phyloP scores from a whole-genome alignment of 1,139 yeast species.

The Zygoascus hellenicus region DNA sequence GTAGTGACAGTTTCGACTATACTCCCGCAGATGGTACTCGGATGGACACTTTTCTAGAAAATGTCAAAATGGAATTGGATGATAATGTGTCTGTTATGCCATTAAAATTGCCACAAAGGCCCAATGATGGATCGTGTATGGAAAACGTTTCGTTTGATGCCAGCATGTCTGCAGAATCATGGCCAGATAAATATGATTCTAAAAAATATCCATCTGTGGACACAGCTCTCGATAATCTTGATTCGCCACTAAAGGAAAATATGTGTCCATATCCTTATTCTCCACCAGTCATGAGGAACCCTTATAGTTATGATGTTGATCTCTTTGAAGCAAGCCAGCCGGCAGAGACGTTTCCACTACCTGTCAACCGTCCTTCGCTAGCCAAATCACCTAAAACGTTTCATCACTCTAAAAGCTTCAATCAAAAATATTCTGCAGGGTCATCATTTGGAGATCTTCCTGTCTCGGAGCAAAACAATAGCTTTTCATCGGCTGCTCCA shows the following conservation, averaged over 20 bases:
- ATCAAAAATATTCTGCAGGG: not conserved
- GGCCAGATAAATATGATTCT: not conserved
- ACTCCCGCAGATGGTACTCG: not conserved
- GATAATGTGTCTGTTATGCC: too few relatives aligned
- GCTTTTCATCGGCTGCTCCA: too few relatives aligned
- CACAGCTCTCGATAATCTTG: not conserved
- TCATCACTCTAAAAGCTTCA: not conserved
- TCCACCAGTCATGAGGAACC: not conserved
- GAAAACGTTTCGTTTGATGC: too few relatives aligned
- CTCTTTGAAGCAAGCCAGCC: not conserved
- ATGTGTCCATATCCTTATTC: conserved; percentile 8
- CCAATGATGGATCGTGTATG: too few relatives aligned
- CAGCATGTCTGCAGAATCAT: too few relatives aligned
- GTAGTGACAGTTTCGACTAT: conserved; percentile 1
- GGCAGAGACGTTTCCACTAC: not conserved
- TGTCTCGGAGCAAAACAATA: too few relatives aligned
- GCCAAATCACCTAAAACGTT: not conserved
- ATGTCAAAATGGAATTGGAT: not conserved
- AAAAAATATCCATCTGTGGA: not conserved
- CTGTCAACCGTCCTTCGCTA: not conserved
- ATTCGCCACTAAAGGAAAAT: conserved; percentile 2
- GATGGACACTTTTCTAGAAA: not conserved
- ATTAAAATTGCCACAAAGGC: too few relatives aligned
- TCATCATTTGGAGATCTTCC: too few relatives aligned
- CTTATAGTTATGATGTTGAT: not conserved